A percentile compares a stretch with the other conserved stretches of the same genome.
phyloP scores from a whole-genome alignment of 768 basidiomycete species.

The Daedaleopsis sinensis region DNA sequence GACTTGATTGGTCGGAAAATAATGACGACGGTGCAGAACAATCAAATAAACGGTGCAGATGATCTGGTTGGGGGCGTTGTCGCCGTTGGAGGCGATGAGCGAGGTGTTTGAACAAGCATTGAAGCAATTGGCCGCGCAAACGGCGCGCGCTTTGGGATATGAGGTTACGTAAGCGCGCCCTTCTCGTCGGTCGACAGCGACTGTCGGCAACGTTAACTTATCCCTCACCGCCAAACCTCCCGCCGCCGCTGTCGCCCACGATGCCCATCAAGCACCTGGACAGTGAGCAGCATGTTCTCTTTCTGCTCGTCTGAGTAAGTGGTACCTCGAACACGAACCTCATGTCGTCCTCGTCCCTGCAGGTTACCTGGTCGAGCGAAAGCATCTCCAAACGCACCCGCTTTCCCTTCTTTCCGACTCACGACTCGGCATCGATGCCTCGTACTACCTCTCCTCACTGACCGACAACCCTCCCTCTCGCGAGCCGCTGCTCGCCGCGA shows the following conservation, averaged over 20 bases:
- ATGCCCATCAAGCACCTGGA: slow-evolving; percentile 89
- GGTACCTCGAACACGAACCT: slow-evolving; percentile 6
- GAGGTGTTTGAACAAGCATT: neutral
- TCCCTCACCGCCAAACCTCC: slow-evolving; percentile 5
- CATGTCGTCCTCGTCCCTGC: slow-evolving; percentile 1
- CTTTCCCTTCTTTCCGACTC: slow-evolving; percentile 85
- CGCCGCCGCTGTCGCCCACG: slow-evolving; percentile 16
- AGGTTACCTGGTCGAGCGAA: slow-evolving; percentile 89
- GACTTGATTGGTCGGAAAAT: too few species aligned
- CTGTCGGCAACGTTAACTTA: too few species aligned
- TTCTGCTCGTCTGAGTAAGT: slow-evolving; percentile 2
- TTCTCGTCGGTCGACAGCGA: slow-evolving; percentile 8
- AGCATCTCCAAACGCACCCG: slow-evolving; percentile 81
- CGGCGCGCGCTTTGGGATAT: neutral
- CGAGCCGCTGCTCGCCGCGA: slow-evolving; percentile 92
- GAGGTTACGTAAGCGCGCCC: slow-evolving; percentile 15
- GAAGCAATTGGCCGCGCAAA: neutral
- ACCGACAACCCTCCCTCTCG: slow-evolving; percentile 75
- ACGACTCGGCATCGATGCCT: slow-evolving; percentile 95
- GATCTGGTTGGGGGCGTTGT: neutral
- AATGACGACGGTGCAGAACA: too few species aligned
- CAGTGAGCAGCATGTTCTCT: slow-evolving; percentile 49
- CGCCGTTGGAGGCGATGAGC: neutral
- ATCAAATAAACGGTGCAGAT: too few species aligned
- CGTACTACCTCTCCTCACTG: slow-evolving; percentile 82